Conservation (phyloP, 1,284 basidiomycete species). For the Ganoderma resinaceum region DNA sequence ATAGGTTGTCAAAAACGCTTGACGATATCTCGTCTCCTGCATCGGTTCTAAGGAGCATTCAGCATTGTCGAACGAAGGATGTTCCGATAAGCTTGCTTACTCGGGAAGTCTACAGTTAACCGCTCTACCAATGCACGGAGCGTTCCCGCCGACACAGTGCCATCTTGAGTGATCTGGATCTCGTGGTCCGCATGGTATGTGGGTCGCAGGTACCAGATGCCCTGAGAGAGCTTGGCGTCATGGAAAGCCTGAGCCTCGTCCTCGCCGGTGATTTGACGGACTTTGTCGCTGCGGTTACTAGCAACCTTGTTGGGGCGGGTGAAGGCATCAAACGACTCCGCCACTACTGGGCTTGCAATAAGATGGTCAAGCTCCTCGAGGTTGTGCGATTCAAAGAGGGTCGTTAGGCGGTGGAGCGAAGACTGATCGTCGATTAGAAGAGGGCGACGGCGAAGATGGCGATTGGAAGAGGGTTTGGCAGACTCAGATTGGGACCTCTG, state of each 20-base stretch:
- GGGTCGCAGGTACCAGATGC: slow-evolving; percentile 69
- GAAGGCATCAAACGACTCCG: slow-evolving; percentile 35
- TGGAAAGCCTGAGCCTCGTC: slow-evolving; percentile 50
- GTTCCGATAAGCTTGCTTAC: slow-evolving; percentile 45
- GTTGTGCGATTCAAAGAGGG: slow-evolving; percentile 48
- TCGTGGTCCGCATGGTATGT: slow-evolving; percentile 57
- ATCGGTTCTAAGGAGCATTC: slow-evolving; percentile 43
- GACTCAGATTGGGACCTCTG: slow-evolving; percentile 29
- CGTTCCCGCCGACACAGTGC: slow-evolving; percentile 69
- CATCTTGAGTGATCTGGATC: slow-evolving; percentile 63
- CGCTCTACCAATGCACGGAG: slow-evolving; percentile 75
- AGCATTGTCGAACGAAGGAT: not conserved
- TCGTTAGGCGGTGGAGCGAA: slow-evolving; percentile 47
- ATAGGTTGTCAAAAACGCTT: slow-evolving; percentile 81
- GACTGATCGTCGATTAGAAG: slow-evolving; percentile 51
- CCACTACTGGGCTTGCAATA: slow-evolving; percentile 41
- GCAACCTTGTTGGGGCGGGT: slow-evolving; percentile 23
- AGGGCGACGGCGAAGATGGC: slow-evolving; percentile 43
- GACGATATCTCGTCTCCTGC: slow-evolving; percentile 61
- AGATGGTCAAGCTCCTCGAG: slow-evolving; percentile 44
- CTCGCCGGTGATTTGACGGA: slow-evolving; percentile 53
- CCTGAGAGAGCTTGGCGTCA: slow-evolving; percentile 44
- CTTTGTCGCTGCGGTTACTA: slow-evolving; percentile 42
- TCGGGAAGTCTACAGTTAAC: slow-evolving; percentile 62
- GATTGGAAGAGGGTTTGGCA: slow-evolving; percentile 26